These are phyloP conservation scores for Neurospora sp. DNA, from an alignment of 495 filamentous ascomycete genomes.

Conservation along the genomic window DNA sequence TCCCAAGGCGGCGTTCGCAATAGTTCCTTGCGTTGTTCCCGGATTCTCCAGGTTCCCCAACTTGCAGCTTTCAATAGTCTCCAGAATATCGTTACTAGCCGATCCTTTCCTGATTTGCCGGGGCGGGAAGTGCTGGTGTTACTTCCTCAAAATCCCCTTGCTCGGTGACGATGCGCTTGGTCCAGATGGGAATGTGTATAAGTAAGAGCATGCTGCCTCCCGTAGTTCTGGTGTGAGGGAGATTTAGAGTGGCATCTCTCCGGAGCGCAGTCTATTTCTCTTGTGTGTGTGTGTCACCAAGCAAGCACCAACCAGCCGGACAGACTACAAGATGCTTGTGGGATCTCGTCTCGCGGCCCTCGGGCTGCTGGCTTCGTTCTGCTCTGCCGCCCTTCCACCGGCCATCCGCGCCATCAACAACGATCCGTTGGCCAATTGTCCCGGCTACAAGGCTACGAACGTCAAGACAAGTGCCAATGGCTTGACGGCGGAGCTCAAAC, in stretches of 20 bases:
- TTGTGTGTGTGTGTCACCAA: neutral
- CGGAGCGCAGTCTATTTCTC: neutral
- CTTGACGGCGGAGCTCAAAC: slow-evolving; percentile 53
- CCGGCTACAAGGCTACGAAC: slow-evolving; percentile 64
- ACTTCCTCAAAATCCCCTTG: neutral
- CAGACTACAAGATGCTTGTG: slow-evolving; percentile 6
- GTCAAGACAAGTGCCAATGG: slow-evolving; percentile 40
- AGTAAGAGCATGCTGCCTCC: neutral
- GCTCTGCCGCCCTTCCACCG: slow-evolving; percentile 5
- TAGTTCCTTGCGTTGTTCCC: neutral
- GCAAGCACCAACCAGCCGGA: neutral
- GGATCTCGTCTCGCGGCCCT: slow-evolving; percentile 7
- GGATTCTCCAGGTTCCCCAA: neutral
- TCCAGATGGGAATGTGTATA: neutral
- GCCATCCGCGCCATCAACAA: slow-evolving; percentile 3
- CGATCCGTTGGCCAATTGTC: slow-evolving; percentile 38
- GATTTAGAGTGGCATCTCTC: neutral
- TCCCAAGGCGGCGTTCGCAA: neutral
- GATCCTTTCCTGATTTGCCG: neutral
- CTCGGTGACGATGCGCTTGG: neutral
- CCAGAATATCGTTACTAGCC: neutral
- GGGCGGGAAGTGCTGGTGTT: neutral
- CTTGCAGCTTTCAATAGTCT: neutral
- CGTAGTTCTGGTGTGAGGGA: neutral
- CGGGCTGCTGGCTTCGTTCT: slow-evolving; percentile 9